Evolutionary conservation across 768 basidiomycete genomes (phyloP).

Genomic region (Coprinopsis marcescibilis): DNA sequence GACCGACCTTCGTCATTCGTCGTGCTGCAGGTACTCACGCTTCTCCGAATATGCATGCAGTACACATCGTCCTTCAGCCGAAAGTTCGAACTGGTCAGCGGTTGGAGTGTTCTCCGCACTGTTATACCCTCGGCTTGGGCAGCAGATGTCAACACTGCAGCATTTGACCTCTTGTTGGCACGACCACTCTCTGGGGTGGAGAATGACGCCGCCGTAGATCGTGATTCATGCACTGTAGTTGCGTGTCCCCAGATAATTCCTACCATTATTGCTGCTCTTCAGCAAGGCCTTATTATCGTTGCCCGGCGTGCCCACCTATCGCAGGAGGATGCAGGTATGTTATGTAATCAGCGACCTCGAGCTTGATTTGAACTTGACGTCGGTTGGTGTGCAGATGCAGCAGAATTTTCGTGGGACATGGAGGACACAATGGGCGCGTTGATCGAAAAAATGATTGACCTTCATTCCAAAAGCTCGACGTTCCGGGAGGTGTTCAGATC

Average conservation of each 20-base stretch:
- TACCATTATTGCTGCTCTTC: constrained; percentile 64
- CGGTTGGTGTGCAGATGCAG: constrained; percentile 13
- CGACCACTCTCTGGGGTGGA: constrained; percentile 18
- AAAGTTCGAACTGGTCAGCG: constrained; percentile 81
- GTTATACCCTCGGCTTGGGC: constrained; percentile 71
- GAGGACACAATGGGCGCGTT: constrained; percentile 51
- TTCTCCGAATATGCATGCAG: constrained; percentile 53
- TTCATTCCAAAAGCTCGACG: constrained; percentile 57
- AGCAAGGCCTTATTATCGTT: constrained; percentile 42
- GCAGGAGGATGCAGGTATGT: constrained; percentile 25
- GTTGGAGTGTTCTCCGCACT: constrained; percentile 71
- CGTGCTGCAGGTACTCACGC: constrained; percentile 50
- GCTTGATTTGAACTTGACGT: constrained; percentile 9
- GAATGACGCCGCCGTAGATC: constrained; percentile 2
- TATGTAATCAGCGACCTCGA: constrained; percentile 4
- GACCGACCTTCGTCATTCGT: constrained; percentile 60
- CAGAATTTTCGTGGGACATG: constrained; percentile 23
- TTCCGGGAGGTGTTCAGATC: constrained; percentile 74
- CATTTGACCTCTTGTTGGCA: constrained; percentile 67
- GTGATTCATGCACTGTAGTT: constrained; percentile 22
- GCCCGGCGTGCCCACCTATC: constrained; percentile 29
- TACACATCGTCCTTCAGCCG: constrained; percentile 60
- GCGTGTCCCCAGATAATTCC: constrained; percentile 70
- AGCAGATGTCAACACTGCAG: constrained; percentile 53
- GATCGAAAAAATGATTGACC: constrained; percentile 60